phyloP scores from a whole-genome alignment of 164 flowering plant species.

The Litsea cubeba region DNA sequence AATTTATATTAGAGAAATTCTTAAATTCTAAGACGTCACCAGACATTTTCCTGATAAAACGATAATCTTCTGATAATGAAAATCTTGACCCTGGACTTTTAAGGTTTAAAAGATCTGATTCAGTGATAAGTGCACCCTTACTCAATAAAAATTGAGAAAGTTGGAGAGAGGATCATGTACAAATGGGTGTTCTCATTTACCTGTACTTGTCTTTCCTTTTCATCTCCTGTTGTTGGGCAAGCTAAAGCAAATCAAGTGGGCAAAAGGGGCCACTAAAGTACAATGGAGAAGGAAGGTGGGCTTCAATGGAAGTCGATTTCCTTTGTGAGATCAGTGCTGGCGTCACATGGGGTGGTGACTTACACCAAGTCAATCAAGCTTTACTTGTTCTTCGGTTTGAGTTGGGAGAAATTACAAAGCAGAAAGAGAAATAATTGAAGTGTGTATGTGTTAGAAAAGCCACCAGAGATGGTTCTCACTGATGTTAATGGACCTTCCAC shows the following conservation, averaged over 20 bases:
- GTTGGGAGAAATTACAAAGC: background rate
- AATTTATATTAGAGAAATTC: too few species aligned
- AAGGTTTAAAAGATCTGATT: too few species aligned
- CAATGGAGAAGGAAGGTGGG: background rate
- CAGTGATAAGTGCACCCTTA: too few species aligned
- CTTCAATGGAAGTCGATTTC: background rate
- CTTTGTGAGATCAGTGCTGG: background rate
- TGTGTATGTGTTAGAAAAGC: background rate
- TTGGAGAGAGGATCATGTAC: background rate
- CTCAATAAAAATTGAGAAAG: too few species aligned
- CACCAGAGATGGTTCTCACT: background rate
- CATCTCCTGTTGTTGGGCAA: background rate
- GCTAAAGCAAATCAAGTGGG: background rate
- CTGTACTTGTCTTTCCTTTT: background rate
- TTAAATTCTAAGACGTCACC: too few species aligned
- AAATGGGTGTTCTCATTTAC: background rate
- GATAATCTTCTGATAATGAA: too few species aligned
- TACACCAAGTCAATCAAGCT: background rate
- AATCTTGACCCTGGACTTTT: too few species aligned
- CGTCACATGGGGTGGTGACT: conserved; percentile 4
- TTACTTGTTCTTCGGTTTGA: too few species aligned
- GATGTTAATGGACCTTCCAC: too few species aligned
- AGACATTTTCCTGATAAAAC: too few species aligned
- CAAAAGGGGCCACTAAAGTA: background rate
- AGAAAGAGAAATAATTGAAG: background rate